Evolutionary conservation across 306 rosid species (phyloP), one percentile per base, ranked within the genome.

Genomic region (Pueraria montana): DNA sequence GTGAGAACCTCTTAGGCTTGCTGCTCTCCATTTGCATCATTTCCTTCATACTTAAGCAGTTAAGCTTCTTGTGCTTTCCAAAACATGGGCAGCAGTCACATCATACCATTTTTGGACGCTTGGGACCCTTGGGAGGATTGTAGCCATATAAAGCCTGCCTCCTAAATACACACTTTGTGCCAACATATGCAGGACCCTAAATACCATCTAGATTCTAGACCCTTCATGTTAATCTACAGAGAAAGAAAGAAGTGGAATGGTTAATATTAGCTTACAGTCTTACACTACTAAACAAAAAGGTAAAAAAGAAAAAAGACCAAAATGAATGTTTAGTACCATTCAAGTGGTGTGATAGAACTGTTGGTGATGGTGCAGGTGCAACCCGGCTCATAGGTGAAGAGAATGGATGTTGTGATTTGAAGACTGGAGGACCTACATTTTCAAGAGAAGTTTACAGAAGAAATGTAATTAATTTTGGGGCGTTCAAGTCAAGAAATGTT

Each of bases 151-250:
- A 83, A 81, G 99, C 99, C 78, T 93, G 98, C 86, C 99, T 89
- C 85, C 92, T 91, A 80, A 95, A 95, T 30, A 93, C 97, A 80
- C 99, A 95, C n/a, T 98, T 98, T 36, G 99, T 93, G 34, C 99
- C 99, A 8, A 95, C 99, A 89, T 93, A 95, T 42, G 85, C 98
- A 64, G 99, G 99, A 52, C 98, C 99, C 79, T 95, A 98, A 87
- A 93, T 86, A 80, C 99, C 99, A 84, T 95, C 99, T 74, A n/a
- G n/a, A n/a, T n/a, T n/a, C n/a, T n/a, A 95, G 90, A 80, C 98
- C 98, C 86, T 92, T 89, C 99, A 95, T 95, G 92, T 95, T 95
- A 81, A 95, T 93, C 98, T 95, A 87, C 86, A 53, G 71, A 78
- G 69, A 84, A 78, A 59, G n/a, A n/a, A 65, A 70, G 72, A 76